These are phyloP conservation scores for Purshia tridentata DNA, from an alignment of 306 rosid genomes.

Conservation along the genomic window DNA sequence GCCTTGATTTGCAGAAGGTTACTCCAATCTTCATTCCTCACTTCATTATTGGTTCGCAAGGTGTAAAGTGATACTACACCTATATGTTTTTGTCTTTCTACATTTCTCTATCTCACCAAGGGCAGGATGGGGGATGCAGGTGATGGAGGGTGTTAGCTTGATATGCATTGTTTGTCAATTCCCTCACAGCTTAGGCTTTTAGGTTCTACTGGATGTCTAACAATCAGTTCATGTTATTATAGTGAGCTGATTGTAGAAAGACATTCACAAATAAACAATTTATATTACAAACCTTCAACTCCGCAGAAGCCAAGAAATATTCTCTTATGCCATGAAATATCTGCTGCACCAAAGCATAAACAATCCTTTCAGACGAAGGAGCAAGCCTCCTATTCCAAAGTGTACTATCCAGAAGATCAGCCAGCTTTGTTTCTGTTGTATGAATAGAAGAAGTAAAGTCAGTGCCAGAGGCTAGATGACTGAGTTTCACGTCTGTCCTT, in stretches of 20 bases:
- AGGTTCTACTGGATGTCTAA: too few species aligned
- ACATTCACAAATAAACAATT: constrained; percentile 20
- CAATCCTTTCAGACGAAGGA: constrained; percentile 96
- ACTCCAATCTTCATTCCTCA: too few species aligned
- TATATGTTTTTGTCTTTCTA: too few species aligned
- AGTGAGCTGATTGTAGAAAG: background rate
- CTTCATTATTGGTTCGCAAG: too few species aligned
- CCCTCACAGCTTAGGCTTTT: too few species aligned
- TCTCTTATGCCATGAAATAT: constrained; percentile 96
- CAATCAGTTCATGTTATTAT: background rate
- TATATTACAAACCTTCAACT: constrained; percentile 71
- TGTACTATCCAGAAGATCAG: constrained; percentile 95
- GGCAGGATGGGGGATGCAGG: too few species aligned
- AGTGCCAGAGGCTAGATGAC: constrained; percentile 76
- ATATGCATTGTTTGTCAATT: too few species aligned
- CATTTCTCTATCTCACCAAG: too few species aligned
- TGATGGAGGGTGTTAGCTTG: too few species aligned
- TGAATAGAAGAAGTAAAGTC: constrained; percentile 65
- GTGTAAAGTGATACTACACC: too few species aligned
- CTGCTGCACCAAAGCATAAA: constrained; percentile 94
- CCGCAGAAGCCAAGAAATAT: constrained; percentile 92
- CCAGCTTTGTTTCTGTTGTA: constrained; percentile 84
- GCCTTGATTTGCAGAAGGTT: too few species aligned
- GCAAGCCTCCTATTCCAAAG: constrained; percentile 98
- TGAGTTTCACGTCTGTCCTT: constrained; percentile 82